Conservation (phyloP, 306 rosid genomes). For the Prunus dulcis region DNA sequence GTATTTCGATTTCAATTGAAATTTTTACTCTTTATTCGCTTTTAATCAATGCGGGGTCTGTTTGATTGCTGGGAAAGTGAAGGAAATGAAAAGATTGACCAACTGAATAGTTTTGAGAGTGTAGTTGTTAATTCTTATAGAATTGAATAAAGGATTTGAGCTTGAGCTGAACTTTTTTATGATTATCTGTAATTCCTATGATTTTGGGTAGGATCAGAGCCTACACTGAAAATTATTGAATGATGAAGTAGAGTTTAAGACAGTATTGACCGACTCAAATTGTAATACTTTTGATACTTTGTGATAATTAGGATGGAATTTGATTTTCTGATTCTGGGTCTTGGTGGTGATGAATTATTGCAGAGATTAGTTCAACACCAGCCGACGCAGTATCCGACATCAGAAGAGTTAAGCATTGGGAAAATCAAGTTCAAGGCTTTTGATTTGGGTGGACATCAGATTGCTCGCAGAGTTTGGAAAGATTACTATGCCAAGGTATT, state of each 20-base stretch:
- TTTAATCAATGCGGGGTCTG: background rate
- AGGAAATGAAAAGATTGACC: background rate
- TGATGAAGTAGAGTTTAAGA: background rate
- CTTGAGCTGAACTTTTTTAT: background rate
- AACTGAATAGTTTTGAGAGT: background rate
- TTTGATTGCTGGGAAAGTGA: conserved; percentile 16
- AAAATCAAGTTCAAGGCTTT: conserved; percentile 86
- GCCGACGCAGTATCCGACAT: conserved; percentile 79
- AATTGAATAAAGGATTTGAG: background rate
- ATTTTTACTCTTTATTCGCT: background rate
- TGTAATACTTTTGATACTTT: background rate
- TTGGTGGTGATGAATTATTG: conserved; percentile 23
- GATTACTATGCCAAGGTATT: conserved; percentile 81
- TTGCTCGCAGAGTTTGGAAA: conserved; percentile 86
- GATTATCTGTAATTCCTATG: background rate
- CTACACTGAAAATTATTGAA: background rate
- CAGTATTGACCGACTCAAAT: background rate
- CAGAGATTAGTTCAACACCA: conserved; percentile 88
- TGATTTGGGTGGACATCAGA: conserved; percentile 82
- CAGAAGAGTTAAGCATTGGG: conserved; percentile 81
- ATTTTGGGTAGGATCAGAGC: background rate
- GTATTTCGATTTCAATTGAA: background rate
- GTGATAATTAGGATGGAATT: background rate
- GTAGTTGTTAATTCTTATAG: background rate
- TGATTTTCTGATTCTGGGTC: background rate